These are phyloP conservation scores for Xerophyta viscosa DNA, from an alignment of 106 monocot genomes.

Conservation along the genomic window DNA sequence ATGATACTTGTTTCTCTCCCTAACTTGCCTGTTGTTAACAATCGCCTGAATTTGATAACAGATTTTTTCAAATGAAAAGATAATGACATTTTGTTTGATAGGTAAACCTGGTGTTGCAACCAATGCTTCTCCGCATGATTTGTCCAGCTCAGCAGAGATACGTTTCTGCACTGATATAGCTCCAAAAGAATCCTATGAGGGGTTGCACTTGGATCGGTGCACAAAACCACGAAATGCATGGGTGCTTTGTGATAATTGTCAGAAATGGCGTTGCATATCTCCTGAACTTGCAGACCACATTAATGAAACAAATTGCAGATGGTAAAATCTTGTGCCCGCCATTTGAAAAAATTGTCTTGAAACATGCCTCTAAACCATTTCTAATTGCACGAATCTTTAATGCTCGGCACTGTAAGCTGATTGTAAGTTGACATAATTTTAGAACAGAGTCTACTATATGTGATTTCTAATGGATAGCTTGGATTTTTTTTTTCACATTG, in stretches of 20 bases:
- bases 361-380: no score
- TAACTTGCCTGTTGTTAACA: background rate
- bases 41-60: background rate
- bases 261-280: constrained; percentile 89
- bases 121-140: constrained; percentile 15
- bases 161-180: constrained; percentile 10
- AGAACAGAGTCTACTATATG: no score
- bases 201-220: constrained; percentile 13
- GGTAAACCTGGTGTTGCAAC: constrained; percentile 14
- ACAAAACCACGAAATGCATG: constrained; percentile 53
- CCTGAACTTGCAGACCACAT: constrained; percentile 65
- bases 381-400: no score
- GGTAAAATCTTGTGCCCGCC: no score
- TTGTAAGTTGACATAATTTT: no score
- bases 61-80: background rate
- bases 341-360: no score
- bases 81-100: constrained; percentile 1
- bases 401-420: no score
- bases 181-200: constrained; percentile 11
- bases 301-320: constrained; percentile 59
- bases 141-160: constrained; percentile 6
- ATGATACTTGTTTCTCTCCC: background rate
- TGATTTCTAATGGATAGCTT: no score
- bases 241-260: constrained; percentile 86
- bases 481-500: no score